Base-by-base conservation (phyloP, 768 basidiomycete species). In the Collybia sordida region DNA sequence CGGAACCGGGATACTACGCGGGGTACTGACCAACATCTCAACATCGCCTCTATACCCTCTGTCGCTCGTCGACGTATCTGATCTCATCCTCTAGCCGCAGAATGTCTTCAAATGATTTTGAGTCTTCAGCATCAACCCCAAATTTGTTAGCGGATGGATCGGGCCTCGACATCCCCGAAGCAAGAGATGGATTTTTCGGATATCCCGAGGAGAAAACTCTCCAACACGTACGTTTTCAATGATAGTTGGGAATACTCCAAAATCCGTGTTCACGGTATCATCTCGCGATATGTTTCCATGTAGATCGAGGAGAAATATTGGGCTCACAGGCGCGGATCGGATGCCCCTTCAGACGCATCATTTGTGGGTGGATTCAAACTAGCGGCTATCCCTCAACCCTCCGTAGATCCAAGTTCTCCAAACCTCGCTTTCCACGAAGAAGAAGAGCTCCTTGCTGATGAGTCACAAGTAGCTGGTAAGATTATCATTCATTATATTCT, bases 171-270 rank as follows among this genome's bases (percentile, higher is more conserved):
- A 76, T 78, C 34, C 77, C 78, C 0, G 76, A 86, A 56, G 66
- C 81, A 3, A 77, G 80, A 54, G 88, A 90, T 59, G 87, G 84
- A 0, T 92, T 83, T 66, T 93, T 88, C 63, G 85, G 85, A 7
- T 93, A 93, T 65, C 73, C 72, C 18, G 88, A 93, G 57, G 91
- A 92, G 69, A 88, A 86, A 60, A 83, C 70, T 28, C 74, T 87
- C 24, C 83, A 84, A 58, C 86, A 89, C 56, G 89, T 89, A 70
- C 55, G 80, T 75, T 38, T 45, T 42, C 21, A 52, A 41, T 19
- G 42, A 43, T 25, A 36, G 37, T 44, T 46, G 22, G 36, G 25
- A 44, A 49, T 37, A 17, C 6, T 22, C 15, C 28, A 45, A 35
- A 28, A 38, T 25, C 27, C 19, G 14, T 28, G 28, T 45, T 53